Evolutionary conservation across 2,329 filamentous ascomycete genomes (phyloP).

Genomic region (Epichloe hybrida): DNA sequence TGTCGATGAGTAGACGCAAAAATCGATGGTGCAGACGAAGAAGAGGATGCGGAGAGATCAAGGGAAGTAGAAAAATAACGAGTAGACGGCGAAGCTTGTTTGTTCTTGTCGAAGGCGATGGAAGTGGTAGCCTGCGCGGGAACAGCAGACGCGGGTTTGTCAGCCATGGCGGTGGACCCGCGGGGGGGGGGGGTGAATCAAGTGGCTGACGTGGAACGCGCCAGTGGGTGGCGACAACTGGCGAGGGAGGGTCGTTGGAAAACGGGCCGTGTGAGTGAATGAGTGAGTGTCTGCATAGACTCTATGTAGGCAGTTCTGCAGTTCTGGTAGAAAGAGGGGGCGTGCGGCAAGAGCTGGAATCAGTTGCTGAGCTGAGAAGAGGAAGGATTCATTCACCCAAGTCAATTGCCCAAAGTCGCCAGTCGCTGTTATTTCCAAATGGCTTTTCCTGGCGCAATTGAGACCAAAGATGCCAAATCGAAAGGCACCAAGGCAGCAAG

Average conservation of each 20-base stretch:
- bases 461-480: not conserved
- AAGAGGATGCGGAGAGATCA: constrained; percentile 6
- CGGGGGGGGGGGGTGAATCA: not conserved
- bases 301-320: too few relatives aligned
- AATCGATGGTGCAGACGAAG: constrained; percentile 6
- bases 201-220: constrained; percentile 3
- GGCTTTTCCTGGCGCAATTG: not conserved
- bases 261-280: not conserved
- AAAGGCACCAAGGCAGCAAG: not conserved
- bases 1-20: constrained; percentile 7
- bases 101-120: constrained; percentile 17
- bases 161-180: constrained; percentile 15
- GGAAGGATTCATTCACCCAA: not conserved
- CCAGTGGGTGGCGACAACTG: constrained; percentile 2
- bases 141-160: constrained; percentile 20
- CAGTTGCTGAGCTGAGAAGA: too few relatives aligned
- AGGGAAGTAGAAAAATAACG: constrained; percentile 2
- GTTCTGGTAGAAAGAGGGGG: too few relatives aligned
- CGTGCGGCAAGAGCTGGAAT: too few relatives aligned
- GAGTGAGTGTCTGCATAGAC: not conserved
- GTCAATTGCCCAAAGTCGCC: constrained; percentile 4
- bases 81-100: constrained; percentile 4
- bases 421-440: not conserved
- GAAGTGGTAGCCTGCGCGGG: constrained; percentile 19
- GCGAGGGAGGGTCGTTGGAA: not conserved